Conservation (phyloP, 176 grass and related monocot species). For the Avena atlantica region DNA sequence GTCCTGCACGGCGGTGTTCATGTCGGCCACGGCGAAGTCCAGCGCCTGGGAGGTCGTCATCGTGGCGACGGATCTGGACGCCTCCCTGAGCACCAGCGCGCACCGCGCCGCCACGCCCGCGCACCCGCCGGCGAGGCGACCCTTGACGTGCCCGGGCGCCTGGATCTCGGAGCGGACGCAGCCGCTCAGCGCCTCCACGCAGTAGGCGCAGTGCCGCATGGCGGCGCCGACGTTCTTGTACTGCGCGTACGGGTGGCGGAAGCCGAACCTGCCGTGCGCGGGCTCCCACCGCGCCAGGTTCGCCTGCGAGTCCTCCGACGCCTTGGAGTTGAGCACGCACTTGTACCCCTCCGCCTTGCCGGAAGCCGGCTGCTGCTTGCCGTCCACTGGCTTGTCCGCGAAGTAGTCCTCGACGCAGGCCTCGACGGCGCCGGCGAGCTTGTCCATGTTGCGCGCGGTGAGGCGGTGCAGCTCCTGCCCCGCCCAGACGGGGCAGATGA, state of each 20-base stretch:
- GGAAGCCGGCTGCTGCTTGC: no score
- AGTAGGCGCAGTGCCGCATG: constrained; percentile 73
- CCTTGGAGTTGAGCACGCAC: constrained; percentile 71
- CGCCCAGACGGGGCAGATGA: constrained; percentile 68
- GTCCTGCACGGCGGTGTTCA: constrained; percentile 65
- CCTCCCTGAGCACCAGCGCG: constrained; percentile 58
- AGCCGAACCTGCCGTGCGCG: constrained; percentile 61
- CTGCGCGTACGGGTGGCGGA: constrained; percentile 69
- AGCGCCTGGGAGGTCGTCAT: constrained; percentile 52
- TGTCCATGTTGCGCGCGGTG: constrained; percentile 65
- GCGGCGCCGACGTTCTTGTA: constrained; percentile 63
- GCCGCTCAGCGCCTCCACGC: constrained; percentile 62
- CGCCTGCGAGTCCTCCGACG: constrained; percentile 69
- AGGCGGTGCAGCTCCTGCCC: constrained; percentile 74
- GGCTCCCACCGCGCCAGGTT: constrained; percentile 83
- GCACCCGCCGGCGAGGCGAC: constrained; percentile 52
- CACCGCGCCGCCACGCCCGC: constrained; percentile 43
- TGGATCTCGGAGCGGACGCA: constrained; percentile 61
- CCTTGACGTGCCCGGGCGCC: constrained; percentile 46
- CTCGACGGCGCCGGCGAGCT: constrained; percentile 66
- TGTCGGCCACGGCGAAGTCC: constrained; percentile 52
- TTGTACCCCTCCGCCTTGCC: constrained; percentile 57
- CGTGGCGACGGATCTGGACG: constrained; percentile 48
- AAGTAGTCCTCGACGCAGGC: constrained; percentile 67
- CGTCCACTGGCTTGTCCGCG: background rate